Evolutionary conservation across 768 basidiomycete species (phyloP).

Genomic region (Trametes cinnabarina): DNA sequence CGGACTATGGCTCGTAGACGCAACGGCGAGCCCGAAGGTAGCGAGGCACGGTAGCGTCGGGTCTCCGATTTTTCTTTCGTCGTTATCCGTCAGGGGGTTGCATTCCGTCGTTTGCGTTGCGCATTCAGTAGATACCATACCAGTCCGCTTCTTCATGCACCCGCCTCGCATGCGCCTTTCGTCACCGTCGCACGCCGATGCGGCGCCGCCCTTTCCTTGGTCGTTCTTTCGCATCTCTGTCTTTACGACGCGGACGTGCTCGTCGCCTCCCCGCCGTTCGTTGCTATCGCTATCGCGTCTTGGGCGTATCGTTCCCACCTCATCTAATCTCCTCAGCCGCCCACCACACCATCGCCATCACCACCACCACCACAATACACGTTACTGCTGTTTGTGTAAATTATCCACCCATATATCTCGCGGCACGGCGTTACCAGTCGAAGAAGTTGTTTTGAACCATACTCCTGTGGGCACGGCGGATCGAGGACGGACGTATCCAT

Average conservation of each 20-base stretch:
- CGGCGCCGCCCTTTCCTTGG: background rate
- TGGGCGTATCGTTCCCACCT: constrained; percentile 5
- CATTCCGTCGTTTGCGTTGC: background rate
- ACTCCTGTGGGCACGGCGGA: too few species aligned
- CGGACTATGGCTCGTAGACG: constrained; percentile 17
- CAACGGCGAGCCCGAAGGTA: background rate
- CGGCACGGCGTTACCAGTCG: background rate
- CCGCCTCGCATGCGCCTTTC: background rate
- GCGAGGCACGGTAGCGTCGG: background rate
- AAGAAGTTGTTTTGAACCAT: background rate
- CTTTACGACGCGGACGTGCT: background rate
- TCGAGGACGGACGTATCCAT: too few species aligned
- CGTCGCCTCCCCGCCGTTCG: background rate
- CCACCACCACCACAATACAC: background rate
- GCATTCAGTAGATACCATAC: too few species aligned
- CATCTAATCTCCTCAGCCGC: constrained; percentile 8
- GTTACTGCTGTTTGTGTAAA: constrained; percentile 16
- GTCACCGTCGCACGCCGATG: background rate
- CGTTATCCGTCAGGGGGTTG: background rate
- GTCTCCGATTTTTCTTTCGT: background rate
- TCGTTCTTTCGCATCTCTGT: background rate
- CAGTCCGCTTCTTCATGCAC: too few species aligned
- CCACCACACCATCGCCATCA: background rate
- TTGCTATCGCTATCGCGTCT: background rate
- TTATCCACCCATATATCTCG: constrained; percentile 11